Base-by-base conservation (phyloP, 352 stramenopile species). In the Thraustochytrium striatum region DNA sequence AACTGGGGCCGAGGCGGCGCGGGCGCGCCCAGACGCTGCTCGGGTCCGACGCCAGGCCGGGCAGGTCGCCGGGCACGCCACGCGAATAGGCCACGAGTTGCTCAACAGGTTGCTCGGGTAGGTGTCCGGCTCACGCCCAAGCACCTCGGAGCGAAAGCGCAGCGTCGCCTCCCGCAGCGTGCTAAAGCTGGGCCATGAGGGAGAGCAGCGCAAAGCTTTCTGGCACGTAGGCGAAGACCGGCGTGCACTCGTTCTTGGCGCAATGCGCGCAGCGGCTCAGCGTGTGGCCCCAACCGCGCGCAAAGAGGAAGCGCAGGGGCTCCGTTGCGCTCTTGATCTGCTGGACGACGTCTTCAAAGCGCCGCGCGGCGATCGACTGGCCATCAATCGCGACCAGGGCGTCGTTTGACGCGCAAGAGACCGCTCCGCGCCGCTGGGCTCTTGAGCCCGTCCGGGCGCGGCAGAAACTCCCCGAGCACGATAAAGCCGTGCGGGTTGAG, bases 251-350 rank as follows among this genome's bases (percentile, higher is more conserved):
- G n/a, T 30, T 62, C 39, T 75, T 75, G 16, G 41, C 52, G 65
- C 65, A 75, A 19, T 30, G 16, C 43, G 52, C 2, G 16, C 65
- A 75, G 52, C 44, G 44, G 30, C 50, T 30, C 25, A 75, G n/a
- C 2, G 21, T 39, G 47, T 75, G 44, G 1, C 30, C 50, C 30
- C 50, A 75, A 21, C 65, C 65, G 32, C 65, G 65, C 16, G 61
- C 52, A 75, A 75, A 75, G 21, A 43, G 25, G 30, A 75, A 75
- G 13, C 25, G 41, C 30, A 75, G n/a, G n/a, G 65, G 65, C 19
- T 43, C 50, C 35, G 65, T 11, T 11, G 19, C 33, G 35, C 52
- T 39, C 21, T 55, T 25, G 11, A 75, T 39, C 50, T 75, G 65
- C 0, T 75, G 33, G 13, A 75, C 50, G 30, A 75, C 65, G 35